Conservation (phyloP, 805 yeast genomes). For the Kodamaea restingae region DNA sequence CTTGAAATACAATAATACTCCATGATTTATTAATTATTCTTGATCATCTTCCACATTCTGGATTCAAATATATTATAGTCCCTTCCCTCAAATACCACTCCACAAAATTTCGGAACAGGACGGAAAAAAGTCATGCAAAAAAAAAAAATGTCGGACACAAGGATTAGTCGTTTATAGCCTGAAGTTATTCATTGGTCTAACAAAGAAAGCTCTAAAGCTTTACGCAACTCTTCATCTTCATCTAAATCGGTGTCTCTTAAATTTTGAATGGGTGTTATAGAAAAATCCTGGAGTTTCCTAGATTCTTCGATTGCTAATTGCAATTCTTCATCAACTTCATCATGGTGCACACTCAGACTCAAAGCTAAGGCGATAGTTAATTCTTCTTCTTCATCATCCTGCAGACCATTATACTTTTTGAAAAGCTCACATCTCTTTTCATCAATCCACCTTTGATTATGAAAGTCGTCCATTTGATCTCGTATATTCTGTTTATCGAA, state of each 20-base stretch:
- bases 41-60: no score
- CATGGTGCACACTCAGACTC: slow-evolving; percentile 24
- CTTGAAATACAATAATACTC: no score
- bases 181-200: slow-evolving; percentile 13
- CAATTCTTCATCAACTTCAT: slow-evolving; percentile 22
- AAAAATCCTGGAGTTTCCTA: slow-evolving; percentile 6
- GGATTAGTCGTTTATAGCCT: no score
- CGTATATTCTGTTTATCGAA: slow-evolving; percentile 22
- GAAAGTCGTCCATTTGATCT: slow-evolving; percentile 37
- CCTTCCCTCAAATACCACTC: not conserved
- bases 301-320: slow-evolving; percentile 20
- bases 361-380: slow-evolving; percentile 30
- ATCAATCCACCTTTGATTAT: slow-evolving; percentile 21
- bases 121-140: not conserved
- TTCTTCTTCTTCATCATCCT: slow-evolving; percentile 25
- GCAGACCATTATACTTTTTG: slow-evolving; percentile 46
- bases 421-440: slow-evolving; percentile 25
- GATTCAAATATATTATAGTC: no score
- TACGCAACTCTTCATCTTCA: slow-evolving; percentile 17
- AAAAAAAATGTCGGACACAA: not conserved
- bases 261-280: not conserved
- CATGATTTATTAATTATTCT: no score
- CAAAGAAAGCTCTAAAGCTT: slow-evolving; percentile 20
- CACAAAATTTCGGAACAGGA: not conserved
- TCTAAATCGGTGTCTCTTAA: slow-evolving; percentile 4